These are phyloP conservation scores for Sporobolus alterniflorus DNA, from an alignment of 202 grass and related monocot genomes.

Conservation along the genomic window DNA sequence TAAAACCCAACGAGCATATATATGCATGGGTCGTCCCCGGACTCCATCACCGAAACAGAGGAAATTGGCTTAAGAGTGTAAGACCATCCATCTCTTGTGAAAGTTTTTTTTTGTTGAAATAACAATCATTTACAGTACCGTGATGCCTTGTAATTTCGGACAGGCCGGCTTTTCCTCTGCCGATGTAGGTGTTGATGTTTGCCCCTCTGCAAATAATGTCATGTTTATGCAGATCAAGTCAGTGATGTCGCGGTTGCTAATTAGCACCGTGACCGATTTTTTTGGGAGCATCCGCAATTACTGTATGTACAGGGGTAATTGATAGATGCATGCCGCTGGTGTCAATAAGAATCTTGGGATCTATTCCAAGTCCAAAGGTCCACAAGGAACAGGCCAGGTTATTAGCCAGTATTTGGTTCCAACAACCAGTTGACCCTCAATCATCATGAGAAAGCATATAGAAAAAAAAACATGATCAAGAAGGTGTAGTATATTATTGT, in stretches of 20 bases:
- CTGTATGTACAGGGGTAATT: not conserved
- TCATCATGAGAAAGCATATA: slow-evolving; percentile 39
- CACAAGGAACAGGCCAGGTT: slow-evolving; percentile 29
- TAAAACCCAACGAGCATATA: slow-evolving; percentile 23
- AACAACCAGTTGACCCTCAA: slow-evolving; percentile 69
- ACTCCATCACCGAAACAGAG: slow-evolving; percentile 9
- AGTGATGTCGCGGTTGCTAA: not conserved
- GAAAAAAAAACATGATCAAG: slow-evolving; percentile 24
- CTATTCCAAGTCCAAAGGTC: slow-evolving; percentile 52
- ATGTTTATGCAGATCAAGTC: not conserved
- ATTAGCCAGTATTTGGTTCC: slow-evolving; percentile 50
- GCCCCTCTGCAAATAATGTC: not conserved
- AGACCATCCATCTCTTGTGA: too few species aligned
- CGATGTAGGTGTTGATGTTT: not conserved
- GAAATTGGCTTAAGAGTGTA: not conserved
- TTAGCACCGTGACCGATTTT: too few species aligned
- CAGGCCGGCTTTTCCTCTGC: not conserved
- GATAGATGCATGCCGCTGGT: slow-evolving; percentile 17
- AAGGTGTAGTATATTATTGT: slow-evolving; percentile 6
- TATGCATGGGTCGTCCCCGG: slow-evolving; percentile 9
- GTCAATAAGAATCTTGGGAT: slow-evolving; percentile 52
- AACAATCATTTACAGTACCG: not conserved
- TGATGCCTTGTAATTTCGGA: slow-evolving; percentile 31
- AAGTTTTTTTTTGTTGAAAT: not conserved
- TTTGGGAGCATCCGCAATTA: too few species aligned